Evolutionary conservation across 225 moss, liverwort and hornwort species (phyloP).

Genomic region (Thuidium tamariscinum): DNA sequence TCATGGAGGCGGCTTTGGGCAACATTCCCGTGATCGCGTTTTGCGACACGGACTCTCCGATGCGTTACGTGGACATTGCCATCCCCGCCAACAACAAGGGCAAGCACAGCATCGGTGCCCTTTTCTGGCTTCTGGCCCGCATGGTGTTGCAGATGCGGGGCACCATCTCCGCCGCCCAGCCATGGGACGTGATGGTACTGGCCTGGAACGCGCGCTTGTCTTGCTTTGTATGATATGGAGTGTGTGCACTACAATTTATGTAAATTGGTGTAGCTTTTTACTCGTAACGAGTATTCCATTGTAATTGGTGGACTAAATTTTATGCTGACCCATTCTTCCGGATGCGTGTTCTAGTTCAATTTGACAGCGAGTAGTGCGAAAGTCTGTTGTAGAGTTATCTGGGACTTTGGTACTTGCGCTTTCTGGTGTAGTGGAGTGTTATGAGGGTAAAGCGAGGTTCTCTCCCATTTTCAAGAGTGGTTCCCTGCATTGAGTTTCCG

Average conservation of each 20-base stretch:
- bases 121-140: conserved; percentile 26
- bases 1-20: conserved; percentile 32
- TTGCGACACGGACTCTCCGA: conserved; percentile 28
- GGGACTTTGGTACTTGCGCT: background rate
- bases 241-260: no score
- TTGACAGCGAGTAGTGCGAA: fast-evolving
- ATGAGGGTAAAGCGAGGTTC: no score
- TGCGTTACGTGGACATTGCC: conserved; percentile 22
- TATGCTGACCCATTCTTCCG: no score
- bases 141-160: conserved; percentile 32
- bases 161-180: conserved; percentile 26
- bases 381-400: no score
- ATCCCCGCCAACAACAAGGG: conserved; percentile 31
- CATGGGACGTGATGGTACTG: conserved; percentile 28
- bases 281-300: background rate
- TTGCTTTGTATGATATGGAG: background rate
- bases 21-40: conserved; percentile 31
- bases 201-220: background rate
- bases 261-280: fast-evolving
- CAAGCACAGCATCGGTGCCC: conserved; percentile 33
- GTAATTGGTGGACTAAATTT: no score
- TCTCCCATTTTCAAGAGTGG: background rate
- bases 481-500: background rate
- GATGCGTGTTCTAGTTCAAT: no score
- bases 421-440: background rate